Percentiles rank a stretch among this genome's conserved stretches.
Evolutionary conservation across 352 stramenopile species (phyloP).

Genomic region (Globisporangium apiculatum): DNA sequence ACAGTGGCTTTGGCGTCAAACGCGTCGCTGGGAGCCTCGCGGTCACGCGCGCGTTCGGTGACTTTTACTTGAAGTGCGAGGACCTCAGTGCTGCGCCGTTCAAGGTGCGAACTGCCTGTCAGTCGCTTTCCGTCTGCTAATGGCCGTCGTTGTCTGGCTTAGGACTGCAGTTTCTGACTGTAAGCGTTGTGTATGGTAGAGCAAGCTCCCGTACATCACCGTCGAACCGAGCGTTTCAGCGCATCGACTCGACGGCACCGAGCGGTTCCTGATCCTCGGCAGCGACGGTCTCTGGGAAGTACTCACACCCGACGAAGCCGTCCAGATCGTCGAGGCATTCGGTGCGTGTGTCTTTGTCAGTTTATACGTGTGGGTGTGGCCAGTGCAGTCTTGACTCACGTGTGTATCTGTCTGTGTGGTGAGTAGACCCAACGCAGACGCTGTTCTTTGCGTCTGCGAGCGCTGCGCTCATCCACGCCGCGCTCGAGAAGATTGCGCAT

Average conservation of each 20-base stretch:
- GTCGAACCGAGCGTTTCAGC: conserved; percentile 53
- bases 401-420: not conserved
- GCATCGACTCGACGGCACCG: conserved; percentile 37
- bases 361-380: too few relatives aligned
- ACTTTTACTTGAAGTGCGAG: conserved; percentile 92
- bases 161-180: too few relatives aligned
- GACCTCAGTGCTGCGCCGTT: conserved; percentile 89
- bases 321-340: conserved; percentile 62
- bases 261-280: conserved; percentile 71
- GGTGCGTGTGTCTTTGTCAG: conserved; percentile 21
- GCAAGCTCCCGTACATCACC: conserved; percentile 76
- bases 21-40: conserved; percentile 88
- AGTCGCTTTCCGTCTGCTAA: conserved; percentile 1
- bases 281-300: conserved; percentile 84
- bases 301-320: conserved; percentile 50
- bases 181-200: conserved; percentile 19
- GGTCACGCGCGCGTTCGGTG: conserved; percentile 89
- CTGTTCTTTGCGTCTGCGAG: conserved; percentile 52
- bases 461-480: conserved; percentile 58
- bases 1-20: conserved; percentile 78
- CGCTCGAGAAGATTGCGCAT: conserved; percentile 62
- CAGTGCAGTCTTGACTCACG: too few relatives aligned
- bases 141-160: too few relatives aligned
- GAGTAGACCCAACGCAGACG: conserved; percentile 29
- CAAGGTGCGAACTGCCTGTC: conserved; percentile 59